Evolutionary conservation across 1,139 yeast species (phyloP).

Genomic region (Geotrichum carabidarum): DNA sequence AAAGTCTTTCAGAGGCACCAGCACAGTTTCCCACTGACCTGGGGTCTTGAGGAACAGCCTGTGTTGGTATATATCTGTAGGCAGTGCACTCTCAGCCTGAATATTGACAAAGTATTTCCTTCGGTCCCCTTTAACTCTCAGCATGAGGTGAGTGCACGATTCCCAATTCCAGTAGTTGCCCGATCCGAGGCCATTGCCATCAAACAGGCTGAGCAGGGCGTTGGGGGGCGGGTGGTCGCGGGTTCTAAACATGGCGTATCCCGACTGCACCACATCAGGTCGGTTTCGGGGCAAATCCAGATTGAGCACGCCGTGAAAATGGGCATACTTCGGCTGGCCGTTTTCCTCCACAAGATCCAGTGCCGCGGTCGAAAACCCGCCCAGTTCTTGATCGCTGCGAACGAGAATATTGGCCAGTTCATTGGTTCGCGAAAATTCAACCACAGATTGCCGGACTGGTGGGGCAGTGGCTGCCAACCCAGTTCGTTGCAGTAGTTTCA

Average conservation of each 20-base stretch:
- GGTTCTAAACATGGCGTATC: slow-evolving; percentile 86
- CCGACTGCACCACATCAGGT: slow-evolving; percentile 65
- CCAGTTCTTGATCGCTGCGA: slow-evolving; percentile 67
- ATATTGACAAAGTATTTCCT: slow-evolving; percentile 73
- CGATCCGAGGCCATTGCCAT: slow-evolving; percentile 26
- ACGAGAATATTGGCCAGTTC: slow-evolving; percentile 50
- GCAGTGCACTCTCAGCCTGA: slow-evolving; percentile 73
- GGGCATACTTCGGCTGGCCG: slow-evolving; percentile 23
- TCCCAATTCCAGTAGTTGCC: slow-evolving; percentile 55
- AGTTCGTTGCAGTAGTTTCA: slow-evolving; percentile 18
- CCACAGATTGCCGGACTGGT: slow-evolving; percentile 34
- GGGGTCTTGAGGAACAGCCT: slow-evolving; percentile 67
- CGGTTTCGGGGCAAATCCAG: slow-evolving; percentile 67
- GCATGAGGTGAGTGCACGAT: slow-evolving; percentile 51
- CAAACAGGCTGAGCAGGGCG: slow-evolving; percentile 30
- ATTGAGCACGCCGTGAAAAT: slow-evolving; percentile 67
- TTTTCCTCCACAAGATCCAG: slow-evolving; percentile 41
- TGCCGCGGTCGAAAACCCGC: slow-evolving; percentile 69
- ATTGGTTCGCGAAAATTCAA: slow-evolving; percentile 50
- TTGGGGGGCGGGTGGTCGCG: slow-evolving; percentile 44
- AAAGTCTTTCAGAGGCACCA: slow-evolving; percentile 70
- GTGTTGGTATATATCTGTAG: slow-evolving; percentile 79
- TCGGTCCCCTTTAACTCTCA: slow-evolving; percentile 70
- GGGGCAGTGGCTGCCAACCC: slow-evolving; percentile 19
- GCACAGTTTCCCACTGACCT: slow-evolving; percentile 80